A percentile compares a stretch with the other conserved stretches of the same genome.
These are phyloP conservation scores for Pelargonium cotyledonis DNA, from an alignment of 441 rosid genomes.

Conservation along the genomic window DNA sequence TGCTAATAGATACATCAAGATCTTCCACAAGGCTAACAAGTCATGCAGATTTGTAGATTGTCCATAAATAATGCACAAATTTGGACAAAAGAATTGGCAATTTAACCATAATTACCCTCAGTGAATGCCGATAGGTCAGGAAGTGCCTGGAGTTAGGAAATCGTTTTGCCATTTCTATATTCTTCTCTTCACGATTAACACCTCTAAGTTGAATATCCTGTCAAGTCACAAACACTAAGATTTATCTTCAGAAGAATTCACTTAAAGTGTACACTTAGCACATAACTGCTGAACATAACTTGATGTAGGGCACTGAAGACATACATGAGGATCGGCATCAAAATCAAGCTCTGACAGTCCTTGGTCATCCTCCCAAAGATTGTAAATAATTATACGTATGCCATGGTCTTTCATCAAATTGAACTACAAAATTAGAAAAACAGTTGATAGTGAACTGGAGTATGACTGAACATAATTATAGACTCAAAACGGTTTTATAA, in stretches of 20 bases:
- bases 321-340: slow-evolving; percentile 49
- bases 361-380: slow-evolving; percentile 77
- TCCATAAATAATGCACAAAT: neutral
- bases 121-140: slow-evolving; percentile 62
- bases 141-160: slow-evolving; percentile 65
- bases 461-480: no score
- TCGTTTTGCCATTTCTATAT: slow-evolving; percentile 55
- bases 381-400: slow-evolving; percentile 55
- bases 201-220: slow-evolving; percentile 85
- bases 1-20: neutral
- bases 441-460: no score
- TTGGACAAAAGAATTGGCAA: neutral
- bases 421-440: slow-evolving; percentile 31
- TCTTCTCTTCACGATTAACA: slow-evolving; percentile 71
- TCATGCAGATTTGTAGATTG: no score
- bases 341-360: slow-evolving; percentile 61
- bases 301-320: slow-evolving; percentile 13
- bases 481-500: no score
- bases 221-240: slow-evolving; percentile 10
- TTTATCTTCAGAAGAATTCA: neutral
- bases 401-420: slow-evolving; percentile 39
- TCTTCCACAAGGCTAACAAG: neutral
- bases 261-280: neutral
- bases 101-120: slow-evolving; percentile 41
- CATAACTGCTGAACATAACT: neutral